These are phyloP conservation scores for Chloranthus sessilifolius DNA, from an alignment of 164 flowering plant genomes.

Conservation along the genomic window DNA sequence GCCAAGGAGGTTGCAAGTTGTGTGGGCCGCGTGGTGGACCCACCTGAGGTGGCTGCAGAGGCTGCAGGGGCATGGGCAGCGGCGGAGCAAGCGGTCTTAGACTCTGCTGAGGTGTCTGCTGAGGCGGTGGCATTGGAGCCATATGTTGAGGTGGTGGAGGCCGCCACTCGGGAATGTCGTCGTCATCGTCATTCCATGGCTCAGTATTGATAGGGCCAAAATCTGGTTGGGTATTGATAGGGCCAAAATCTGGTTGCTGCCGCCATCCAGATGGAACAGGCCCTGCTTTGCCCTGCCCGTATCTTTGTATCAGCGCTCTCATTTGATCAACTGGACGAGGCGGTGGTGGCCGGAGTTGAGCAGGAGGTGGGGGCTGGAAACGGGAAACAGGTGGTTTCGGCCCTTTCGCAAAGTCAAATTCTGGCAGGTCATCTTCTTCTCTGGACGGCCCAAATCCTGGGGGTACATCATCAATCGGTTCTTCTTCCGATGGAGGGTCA, in stretches of 20 bases:
- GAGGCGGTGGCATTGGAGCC: conserved; percentile 8
- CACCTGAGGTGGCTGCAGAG: conserved; percentile 9
- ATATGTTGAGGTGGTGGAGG: conserved; percentile 33
- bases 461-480: conserved; percentile 76
- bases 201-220: conserved; percentile 27
- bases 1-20: conserved; percentile 11
- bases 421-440: conserved; percentile 93
- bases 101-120: background rate
- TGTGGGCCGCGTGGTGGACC: conserved; percentile 15
- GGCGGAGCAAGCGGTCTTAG: background rate
- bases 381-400: conserved; percentile 16
- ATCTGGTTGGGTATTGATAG: no score
- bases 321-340: conserved; percentile 54
- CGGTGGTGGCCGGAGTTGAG: conserved; percentile 4
- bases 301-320: conserved; percentile 70
- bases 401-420: conserved; percentile 64
- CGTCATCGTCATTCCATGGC: conserved; percentile 79
- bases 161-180: conserved; percentile 97
- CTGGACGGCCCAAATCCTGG: conserved; percentile 85
- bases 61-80: conserved; percentile 7
- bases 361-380: conserved; percentile 5
- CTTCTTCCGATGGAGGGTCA: conserved; percentile 25
- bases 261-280: conserved; percentile 10
- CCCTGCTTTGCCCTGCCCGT: conserved; percentile 42
- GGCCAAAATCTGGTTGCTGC: conserved; percentile 14